Percentiles rank a stretch among this genome's conserved stretches.
These are phyloP conservation scores for Mucor velutinosus DNA, from an alignment of 371 early-diverging fungal genomes.

Conservation along the genomic window DNA sequence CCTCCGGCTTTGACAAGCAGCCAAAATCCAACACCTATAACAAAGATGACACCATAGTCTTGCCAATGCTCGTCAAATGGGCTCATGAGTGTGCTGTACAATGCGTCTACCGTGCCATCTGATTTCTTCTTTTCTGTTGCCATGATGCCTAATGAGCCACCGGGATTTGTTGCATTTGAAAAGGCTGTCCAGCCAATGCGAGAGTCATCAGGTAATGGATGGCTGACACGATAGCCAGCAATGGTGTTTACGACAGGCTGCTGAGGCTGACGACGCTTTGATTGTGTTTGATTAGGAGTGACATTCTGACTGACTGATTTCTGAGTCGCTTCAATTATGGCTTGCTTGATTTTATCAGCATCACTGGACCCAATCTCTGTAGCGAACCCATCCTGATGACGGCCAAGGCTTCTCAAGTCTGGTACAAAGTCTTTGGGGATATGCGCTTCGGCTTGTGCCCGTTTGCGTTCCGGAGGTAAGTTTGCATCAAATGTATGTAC, in stretches of 20 bases:
- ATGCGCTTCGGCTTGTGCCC: constrained; percentile 1
- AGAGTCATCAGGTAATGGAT: constrained; percentile 27
- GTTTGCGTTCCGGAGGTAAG: constrained; percentile 24
- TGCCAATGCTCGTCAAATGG: constrained; percentile 36
- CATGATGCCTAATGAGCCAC: constrained; percentile 17
- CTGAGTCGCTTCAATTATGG: constrained; percentile 21
- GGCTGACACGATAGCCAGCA: constrained; percentile 28
- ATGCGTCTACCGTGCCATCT: not conserved
- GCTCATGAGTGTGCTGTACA: not conserved
- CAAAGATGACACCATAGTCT: constrained; percentile 36
- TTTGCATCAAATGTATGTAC: constrained; percentile 19
- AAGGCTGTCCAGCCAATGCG: constrained; percentile 42
- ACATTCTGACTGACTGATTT: constrained; percentile 16
- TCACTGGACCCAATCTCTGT: constrained; percentile 34
- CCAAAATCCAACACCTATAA: constrained; percentile 39
- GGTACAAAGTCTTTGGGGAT: constrained; percentile 22
- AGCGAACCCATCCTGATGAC: constrained; percentile 29
- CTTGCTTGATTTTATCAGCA: constrained; percentile 26
- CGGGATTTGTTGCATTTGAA: constrained; percentile 27
- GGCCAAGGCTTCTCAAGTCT: constrained; percentile 19
- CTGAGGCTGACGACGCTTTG: not conserved
- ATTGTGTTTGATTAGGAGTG: not conserved
- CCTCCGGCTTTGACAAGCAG: constrained; percentile 37
- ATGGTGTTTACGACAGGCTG: constrained; percentile 21
- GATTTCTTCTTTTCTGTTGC: constrained; percentile 19